Evolutionary conservation across 768 basidiomycete genomes (phyloP).

Genomic region (Psilocybe sp.): DNA sequence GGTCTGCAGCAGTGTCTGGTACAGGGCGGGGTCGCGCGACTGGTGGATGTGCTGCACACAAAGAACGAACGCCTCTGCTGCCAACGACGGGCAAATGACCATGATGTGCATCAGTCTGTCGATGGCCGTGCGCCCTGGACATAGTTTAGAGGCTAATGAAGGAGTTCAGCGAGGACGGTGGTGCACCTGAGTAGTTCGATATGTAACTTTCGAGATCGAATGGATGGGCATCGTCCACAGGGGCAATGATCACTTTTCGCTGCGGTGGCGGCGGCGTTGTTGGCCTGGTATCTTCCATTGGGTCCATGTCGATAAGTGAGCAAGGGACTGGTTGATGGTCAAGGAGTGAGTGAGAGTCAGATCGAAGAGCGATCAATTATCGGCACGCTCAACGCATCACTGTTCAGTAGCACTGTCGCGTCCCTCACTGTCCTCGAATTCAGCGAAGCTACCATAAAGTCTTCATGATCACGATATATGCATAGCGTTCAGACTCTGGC

Average conservation of each 20-base stretch:
- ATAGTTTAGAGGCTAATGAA: neutral
- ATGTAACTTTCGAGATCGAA: slow-evolving; percentile 86
- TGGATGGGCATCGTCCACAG: slow-evolving; percentile 77
- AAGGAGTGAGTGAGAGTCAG: slow-evolving; percentile 3
- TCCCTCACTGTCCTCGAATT: too few species aligned
- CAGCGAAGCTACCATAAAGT: too few species aligned
- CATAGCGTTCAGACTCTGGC: too few species aligned
- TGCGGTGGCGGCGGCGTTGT: slow-evolving; percentile 19
- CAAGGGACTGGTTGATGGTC: slow-evolving; percentile 3
- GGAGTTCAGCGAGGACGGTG: neutral
- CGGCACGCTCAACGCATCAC: too few species aligned
- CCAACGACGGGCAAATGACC: slow-evolving; percentile 60
- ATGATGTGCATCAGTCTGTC: slow-evolving; percentile 73
- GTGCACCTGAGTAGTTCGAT: slow-evolving; percentile 68
- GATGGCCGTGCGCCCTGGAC: slow-evolving; percentile 70
- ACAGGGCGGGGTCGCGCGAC: slow-evolving; percentile 67
- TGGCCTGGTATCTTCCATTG: slow-evolving; percentile 25
- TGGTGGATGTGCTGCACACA: slow-evolving; percentile 62
- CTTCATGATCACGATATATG: too few species aligned
- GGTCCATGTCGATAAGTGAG: slow-evolving; percentile 41
- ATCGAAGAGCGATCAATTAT: neutral
- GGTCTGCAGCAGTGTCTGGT: slow-evolving; percentile 44
- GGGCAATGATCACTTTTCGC: slow-evolving; percentile 30
- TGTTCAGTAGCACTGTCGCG: too few species aligned
- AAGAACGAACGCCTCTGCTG: slow-evolving; percentile 67